These are phyloP conservation scores for Myxozyma udenii DNA, from an alignment of 805 yeast species.

Conservation along the genomic window DNA sequence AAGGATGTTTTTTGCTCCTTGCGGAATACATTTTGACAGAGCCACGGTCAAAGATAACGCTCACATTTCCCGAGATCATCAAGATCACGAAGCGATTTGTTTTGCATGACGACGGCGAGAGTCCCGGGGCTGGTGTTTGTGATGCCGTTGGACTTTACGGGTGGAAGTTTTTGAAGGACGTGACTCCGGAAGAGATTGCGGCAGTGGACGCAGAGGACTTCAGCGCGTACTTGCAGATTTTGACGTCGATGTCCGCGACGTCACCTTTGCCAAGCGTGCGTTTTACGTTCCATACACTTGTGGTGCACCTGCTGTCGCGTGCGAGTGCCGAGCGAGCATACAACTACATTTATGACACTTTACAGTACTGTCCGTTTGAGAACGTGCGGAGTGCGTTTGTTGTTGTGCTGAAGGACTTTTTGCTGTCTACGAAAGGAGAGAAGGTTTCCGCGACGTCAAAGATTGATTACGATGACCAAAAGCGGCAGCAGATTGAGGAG, in stretches of 20 bases:
- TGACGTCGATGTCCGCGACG: conserved; percentile 42
- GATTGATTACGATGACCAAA: conserved; percentile 9
- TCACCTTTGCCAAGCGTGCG: conserved; percentile 42
- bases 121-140: conserved; percentile 36
- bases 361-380: conserved; percentile 63
- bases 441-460: background rate
- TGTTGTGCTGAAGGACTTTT: conserved; percentile 65
- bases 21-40: conserved; percentile 36
- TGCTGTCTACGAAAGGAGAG: conserved; percentile 1
- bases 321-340: conserved; percentile 57
- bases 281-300: conserved; percentile 53
- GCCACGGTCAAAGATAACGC: conserved; percentile 10
- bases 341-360: conserved; percentile 59
- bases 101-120: conserved; percentile 29
- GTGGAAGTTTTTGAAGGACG: conserved; percentile 34
- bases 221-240: conserved; percentile 43
- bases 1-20: conserved; percentile 37
- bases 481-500: conserved; percentile 14
- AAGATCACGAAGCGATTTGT: conserved; percentile 29
- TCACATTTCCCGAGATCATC: conserved; percentile 29
- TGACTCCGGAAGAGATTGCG: conserved; percentile 32
- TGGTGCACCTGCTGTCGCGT: conserved; percentile 60
- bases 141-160: conserved; percentile 41
- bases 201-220: conserved; percentile 39
- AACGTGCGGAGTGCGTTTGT: conserved; percentile 59